Conservation (phyloP, 148 eudicot species). For the Spergularia bocconei region DNA sequence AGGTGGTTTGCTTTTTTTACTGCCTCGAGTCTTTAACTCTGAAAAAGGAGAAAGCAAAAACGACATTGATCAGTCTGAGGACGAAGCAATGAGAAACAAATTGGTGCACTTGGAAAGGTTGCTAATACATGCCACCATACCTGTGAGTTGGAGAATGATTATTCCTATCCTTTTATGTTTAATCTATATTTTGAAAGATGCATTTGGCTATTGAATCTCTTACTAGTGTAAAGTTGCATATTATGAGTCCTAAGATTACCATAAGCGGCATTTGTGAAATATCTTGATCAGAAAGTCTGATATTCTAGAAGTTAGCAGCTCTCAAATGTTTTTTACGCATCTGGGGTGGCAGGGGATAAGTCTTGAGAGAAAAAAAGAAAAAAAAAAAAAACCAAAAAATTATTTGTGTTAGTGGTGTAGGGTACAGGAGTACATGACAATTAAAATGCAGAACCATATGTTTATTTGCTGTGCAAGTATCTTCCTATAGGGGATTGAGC, state of each 20-base stretch:
- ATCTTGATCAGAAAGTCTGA: neutral
- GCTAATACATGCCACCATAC: constrained; percentile 73
- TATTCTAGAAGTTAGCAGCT: constrained; percentile 1
- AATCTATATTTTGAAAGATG: no score
- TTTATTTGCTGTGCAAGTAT: neutral
- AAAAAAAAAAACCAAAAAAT: neutral
- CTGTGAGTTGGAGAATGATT: constrained; percentile 56
- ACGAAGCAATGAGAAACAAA: constrained; percentile 36
- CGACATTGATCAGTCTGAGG: constrained; percentile 38
- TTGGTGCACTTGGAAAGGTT: constrained; percentile 68
- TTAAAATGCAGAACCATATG: constrained; percentile 7
- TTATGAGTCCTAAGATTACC: neutral
- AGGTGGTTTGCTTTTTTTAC: constrained; percentile 84
- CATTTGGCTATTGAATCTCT: neutral
- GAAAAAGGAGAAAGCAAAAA: constrained; percentile 35
- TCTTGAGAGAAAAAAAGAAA: neutral
- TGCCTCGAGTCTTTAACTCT: constrained; percentile 62
- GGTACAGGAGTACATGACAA: neutral
- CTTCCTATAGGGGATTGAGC: neutral
- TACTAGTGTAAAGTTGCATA: neutral
- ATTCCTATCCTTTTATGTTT: neutral
- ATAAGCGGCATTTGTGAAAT: neutral
- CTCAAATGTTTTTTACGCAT: neutral
- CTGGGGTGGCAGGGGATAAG: neutral
- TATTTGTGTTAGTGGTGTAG: no score